Percentiles rank a stretch among this genome's conserved stretches.
phyloP scores from a whole-genome alignment of 2,329 filamentous ascomycete species.

The Penicillium sp. region DNA sequence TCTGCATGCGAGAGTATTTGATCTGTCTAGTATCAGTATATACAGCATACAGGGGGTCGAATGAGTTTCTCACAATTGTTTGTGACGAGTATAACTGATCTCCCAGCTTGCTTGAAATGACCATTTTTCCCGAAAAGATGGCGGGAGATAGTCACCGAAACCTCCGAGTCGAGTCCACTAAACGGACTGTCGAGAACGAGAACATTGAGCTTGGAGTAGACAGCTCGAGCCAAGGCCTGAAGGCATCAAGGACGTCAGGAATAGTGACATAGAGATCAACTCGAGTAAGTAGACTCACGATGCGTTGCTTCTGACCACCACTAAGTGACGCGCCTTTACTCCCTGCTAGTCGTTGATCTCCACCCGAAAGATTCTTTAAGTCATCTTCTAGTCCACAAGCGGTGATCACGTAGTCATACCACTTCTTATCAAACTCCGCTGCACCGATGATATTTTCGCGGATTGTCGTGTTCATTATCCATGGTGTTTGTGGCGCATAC shows the following conservation, averaged over 20 bases:
- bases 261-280: too few relatives aligned
- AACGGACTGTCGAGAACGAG: background rate
- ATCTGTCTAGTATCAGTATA: too few relatives aligned
- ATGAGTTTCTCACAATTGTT: background rate
- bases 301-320: slow-evolving; percentile 46
- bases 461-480: slow-evolving; percentile 21
- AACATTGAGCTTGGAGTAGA: background rate
- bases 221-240: background rate
- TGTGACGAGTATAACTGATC: background rate
- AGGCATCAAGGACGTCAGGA: too few relatives aligned
- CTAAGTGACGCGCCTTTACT: slow-evolving; percentile 45
- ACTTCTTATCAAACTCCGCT: slow-evolving; percentile 22
- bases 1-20: too few relatives aligned
- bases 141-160: background rate
- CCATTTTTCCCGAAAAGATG: background rate
- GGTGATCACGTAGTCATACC: slow-evolving; percentile 26
- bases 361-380: slow-evolving; percentile 25
- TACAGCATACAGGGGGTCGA: too few relatives aligned
- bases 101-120: background rate
- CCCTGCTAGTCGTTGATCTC: slow-evolving; percentile 39
- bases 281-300: slow-evolving; percentile 19
- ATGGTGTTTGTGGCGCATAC: background rate
- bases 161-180: background rate
- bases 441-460: slow-evolving; percentile 27
- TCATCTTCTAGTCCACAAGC: slow-evolving; percentile 29